Conservation (phyloP, 1,284 basidiomycete species). For the Peniophora sp. region DNA sequence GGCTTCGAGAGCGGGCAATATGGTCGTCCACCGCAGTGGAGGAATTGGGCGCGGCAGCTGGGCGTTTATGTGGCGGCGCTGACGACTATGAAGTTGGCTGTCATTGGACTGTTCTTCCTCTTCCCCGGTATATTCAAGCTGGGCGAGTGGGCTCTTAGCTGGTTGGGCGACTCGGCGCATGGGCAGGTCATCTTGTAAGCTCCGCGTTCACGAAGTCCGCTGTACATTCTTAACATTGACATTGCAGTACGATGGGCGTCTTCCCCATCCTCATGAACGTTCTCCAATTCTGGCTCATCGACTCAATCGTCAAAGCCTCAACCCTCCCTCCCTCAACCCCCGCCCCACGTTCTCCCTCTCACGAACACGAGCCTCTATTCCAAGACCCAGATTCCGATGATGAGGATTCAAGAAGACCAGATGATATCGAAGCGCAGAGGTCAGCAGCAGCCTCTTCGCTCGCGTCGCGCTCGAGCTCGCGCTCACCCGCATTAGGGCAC, state of each 20-base stretch:
- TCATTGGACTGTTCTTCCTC: slow-evolving; percentile 67
- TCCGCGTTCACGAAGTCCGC: neutral
- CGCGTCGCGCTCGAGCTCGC: slow-evolving; percentile 26
- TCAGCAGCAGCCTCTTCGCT: slow-evolving; percentile 12
- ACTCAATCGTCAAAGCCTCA: slow-evolving; percentile 78
- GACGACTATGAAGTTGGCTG: slow-evolving; percentile 85
- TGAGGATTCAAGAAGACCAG: slow-evolving; percentile 38
- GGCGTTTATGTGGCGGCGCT: slow-evolving; percentile 80
- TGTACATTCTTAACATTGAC: no score
- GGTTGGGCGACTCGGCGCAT: slow-evolving; percentile 62
- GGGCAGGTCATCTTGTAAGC: slow-evolving; percentile 80
- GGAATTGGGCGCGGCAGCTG: slow-evolving; percentile 80
- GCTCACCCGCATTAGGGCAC: slow-evolving; percentile 24
- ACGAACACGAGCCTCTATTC: slow-evolving; percentile 48
- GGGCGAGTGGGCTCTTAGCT: slow-evolving; percentile 79
- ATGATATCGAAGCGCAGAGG: slow-evolving; percentile 38
- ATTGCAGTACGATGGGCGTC: slow-evolving; percentile 80
- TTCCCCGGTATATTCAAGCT: slow-evolving; percentile 67
- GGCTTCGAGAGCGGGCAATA: slow-evolving; percentile 88
- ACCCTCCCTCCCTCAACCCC: slow-evolving; percentile 30
- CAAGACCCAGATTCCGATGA: slow-evolving; percentile 41
- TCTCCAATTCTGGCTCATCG: slow-evolving; percentile 83
- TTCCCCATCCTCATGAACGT: slow-evolving; percentile 94
- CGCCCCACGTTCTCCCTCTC: slow-evolving; percentile 16
- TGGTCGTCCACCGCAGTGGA: slow-evolving; percentile 66